Percentiles rank a stretch among this genome's conserved stretches.
Evolutionary conservation across 768 basidiomycete species (phyloP).

Genomic region (Cantharellus anzutake): DNA sequence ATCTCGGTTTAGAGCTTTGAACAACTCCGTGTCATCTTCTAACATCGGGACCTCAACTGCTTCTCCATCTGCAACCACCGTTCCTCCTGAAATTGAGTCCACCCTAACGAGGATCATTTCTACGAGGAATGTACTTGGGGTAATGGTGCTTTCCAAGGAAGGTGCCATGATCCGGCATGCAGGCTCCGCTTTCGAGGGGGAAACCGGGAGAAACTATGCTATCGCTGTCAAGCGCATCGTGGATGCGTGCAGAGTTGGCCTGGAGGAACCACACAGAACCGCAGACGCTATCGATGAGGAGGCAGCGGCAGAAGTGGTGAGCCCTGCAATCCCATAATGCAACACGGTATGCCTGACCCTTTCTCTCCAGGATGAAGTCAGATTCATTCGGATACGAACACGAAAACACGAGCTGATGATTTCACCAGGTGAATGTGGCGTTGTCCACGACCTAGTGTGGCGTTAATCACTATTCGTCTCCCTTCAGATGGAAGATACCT

Average conservation of each 20-base stretch:
- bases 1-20: too few relatives aligned
- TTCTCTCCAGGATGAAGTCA: slow-evolving; percentile 50
- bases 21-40: too few relatives aligned
- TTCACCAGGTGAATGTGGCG: slow-evolving; percentile 50
- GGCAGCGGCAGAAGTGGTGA: too few relatives aligned
- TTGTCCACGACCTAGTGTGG: not conserved
- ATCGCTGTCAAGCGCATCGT: slow-evolving; percentile 55
- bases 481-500: slow-evolving; percentile 54
- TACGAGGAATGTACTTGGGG: slow-evolving; percentile 72
- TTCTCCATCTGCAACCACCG: not conserved
- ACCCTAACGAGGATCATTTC: slow-evolving; percentile 58
- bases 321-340: too few relatives aligned
- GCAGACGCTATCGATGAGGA: too few relatives aligned
- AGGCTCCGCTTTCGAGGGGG: slow-evolving; percentile 72
- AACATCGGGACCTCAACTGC: too few relatives aligned
- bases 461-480: not conserved
- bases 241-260: slow-evolving; percentile 51
- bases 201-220: slow-evolving; percentile 61
- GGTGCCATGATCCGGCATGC: slow-evolving; percentile 57
- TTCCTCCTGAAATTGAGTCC: slow-evolving; percentile 68
- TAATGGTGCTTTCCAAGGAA: slow-evolving; percentile 54
- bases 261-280: slow-evolving; percentile 34
- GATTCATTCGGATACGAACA: slow-evolving; percentile 80
- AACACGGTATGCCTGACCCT: not conserved
- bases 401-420: slow-evolving; percentile 88